phyloP scores from a whole-genome alignment of 2,329 filamentous ascomycete species.

The Clathrospora elynae region DNA sequence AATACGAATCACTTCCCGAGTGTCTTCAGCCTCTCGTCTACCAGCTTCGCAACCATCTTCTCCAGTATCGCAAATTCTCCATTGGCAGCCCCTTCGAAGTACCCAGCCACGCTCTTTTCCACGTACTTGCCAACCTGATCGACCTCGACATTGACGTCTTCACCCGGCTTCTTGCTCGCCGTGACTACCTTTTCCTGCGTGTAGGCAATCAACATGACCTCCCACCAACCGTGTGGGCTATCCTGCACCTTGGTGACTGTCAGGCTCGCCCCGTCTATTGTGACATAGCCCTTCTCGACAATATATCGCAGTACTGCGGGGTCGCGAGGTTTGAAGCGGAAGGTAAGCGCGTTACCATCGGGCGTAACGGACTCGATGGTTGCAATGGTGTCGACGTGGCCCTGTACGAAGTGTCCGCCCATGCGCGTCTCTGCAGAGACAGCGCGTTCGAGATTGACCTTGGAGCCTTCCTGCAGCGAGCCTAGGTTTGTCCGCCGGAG shows the following conservation, averaged over 20 bases:
- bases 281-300: constrained; percentile 95
- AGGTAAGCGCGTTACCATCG: constrained; percentile 89
- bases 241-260: constrained; percentile 89
- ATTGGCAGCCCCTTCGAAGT: constrained; percentile 66
- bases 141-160: constrained; percentile 89
- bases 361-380: constrained; percentile 71
- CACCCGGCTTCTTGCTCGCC: constrained; percentile 76
- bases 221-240: constrained; percentile 77
- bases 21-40: constrained; percentile 69
- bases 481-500: constrained; percentile 96
- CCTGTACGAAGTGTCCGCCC: constrained; percentile 98
- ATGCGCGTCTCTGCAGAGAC: constrained; percentile 91
- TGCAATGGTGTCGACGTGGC: constrained; percentile 91
- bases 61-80: constrained; percentile 58
- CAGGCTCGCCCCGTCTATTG: constrained; percentile 91
- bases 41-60: constrained; percentile 66
- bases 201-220: constrained; percentile 97
- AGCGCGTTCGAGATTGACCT: constrained; percentile 91
- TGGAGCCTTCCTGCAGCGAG: constrained; percentile 65
- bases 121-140: constrained; percentile 87
- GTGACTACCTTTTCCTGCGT: constrained; percentile 91
- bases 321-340: constrained; percentile 77
- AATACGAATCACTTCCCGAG: constrained; percentile 35
- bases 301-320: constrained; percentile 78
- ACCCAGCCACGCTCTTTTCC: constrained; percentile 85